These are phyloP conservation scores for Tricholomella constricta DNA, from an alignment of 768 basidiomycete genomes.

Conservation along the genomic window DNA sequence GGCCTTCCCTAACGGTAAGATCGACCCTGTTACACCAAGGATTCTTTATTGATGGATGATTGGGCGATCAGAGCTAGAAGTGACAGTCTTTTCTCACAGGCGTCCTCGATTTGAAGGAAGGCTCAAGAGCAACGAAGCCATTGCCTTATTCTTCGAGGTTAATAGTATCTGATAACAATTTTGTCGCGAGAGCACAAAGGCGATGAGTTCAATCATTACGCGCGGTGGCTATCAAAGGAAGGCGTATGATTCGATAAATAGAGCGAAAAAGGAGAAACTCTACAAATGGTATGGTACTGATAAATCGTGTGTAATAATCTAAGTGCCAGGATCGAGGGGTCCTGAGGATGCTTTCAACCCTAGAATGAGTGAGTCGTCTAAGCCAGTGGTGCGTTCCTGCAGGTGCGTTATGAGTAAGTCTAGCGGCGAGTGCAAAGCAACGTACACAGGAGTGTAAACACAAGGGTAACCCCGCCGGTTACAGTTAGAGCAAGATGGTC, in stretches of 20 bases:
- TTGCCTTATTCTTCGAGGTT: background rate
- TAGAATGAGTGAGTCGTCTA: background rate
- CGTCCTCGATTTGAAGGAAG: no score
- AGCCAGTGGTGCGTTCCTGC: background rate
- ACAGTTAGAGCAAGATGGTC: conserved; percentile 69
- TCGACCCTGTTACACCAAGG: conserved; percentile 7
- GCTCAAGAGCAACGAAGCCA: no score
- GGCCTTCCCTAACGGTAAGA: conserved; percentile 4
- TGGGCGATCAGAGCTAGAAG: conserved; percentile 1
- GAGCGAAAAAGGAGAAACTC: background rate
- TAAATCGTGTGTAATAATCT: background rate
- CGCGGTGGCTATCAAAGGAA: background rate
- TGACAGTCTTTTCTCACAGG: background rate
- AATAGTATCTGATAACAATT: background rate
- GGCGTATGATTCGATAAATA: background rate
- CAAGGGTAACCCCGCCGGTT: conserved; percentile 60
- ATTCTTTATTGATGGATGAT: background rate
- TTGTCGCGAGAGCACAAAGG: background rate
- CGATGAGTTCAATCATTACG: no score
- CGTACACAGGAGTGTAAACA: conserved; percentile 67
- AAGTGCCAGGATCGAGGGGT: background rate
- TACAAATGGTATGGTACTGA: background rate
- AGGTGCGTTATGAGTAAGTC: background rate
- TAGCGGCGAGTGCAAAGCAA: conserved; percentile 10
- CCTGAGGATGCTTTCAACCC: background rate